Evolutionary conservation across 2,329 filamentous ascomycete genomes (phyloP), one percentile per base, ranked within the genome.

Genomic region (Penicillium sp.): DNA sequence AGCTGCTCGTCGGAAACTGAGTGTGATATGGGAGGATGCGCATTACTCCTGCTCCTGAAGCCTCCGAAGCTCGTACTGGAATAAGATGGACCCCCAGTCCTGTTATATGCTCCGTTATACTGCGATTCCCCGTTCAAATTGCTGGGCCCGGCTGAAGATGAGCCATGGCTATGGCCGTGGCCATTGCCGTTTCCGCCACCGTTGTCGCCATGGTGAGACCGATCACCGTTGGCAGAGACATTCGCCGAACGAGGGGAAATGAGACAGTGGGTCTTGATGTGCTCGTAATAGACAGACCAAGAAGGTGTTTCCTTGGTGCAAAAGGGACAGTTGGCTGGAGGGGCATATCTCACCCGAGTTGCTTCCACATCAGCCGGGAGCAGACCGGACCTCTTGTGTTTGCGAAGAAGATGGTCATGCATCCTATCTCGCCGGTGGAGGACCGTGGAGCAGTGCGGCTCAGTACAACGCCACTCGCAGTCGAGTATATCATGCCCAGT

Each of bases 391-490:
- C 16, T 49, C 1, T 25, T 27, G 13, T 56, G 47, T 8, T 1
- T 16, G 31, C 2, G 8, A 15, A 15, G 7, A 13, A 41, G n/a
- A 29, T 56, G 41, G 1, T 36, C 16, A 36, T 4, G 41, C 23
- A 46, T 27, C 15, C 41, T 40, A 29, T 57, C 54, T 2, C 43
- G 54, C 21, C 54, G 54, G 10, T 2, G 7, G 4, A 33, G 1
- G 3, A 2, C 6, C 15, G 0, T n/a, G 3, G 2, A 0, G 36
- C 43, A 47, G 19, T 2, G 0, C 1, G 4, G 10, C 6, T n/a
- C 3, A 0, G 5, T 9, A 16, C 53, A 55, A 8, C 3, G n/a
- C 25, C 31, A 55, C 23, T 4, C 13, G 13, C 2, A 3, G 2
- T 55, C 39, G 19, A 3, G 5, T 9, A 55, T 55, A 8, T 0